Conservation (phyloP, 1,284 basidiomycete species). For the Inonotus hispidus region DNA sequence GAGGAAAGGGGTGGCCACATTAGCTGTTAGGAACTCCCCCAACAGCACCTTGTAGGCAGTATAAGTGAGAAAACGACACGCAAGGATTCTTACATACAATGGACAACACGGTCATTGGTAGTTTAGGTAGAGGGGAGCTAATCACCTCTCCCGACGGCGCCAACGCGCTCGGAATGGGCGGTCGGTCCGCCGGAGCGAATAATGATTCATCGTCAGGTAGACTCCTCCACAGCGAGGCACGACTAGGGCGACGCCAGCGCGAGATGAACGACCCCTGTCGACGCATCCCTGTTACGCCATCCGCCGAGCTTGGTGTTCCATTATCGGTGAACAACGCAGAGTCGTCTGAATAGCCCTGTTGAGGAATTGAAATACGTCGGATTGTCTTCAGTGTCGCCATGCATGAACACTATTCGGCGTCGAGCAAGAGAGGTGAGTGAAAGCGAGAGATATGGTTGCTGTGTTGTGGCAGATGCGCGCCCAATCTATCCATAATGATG, state of each 20-base stretch:
- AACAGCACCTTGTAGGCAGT: slow-evolving; percentile 69
- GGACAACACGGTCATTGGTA: slow-evolving; percentile 88
- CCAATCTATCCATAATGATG: background rate
- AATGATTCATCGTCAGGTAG: slow-evolving; percentile 23
- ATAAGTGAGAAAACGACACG: slow-evolving; percentile 10
- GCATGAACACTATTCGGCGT: background rate
- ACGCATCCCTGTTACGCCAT: slow-evolving; percentile 3
- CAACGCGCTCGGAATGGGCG: slow-evolving; percentile 72
- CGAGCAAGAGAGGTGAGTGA: background rate
- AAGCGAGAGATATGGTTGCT: background rate
- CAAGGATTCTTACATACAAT: slow-evolving; percentile 51
- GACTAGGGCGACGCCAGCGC: slow-evolving; percentile 6
- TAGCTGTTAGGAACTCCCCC: slow-evolving; percentile 88
- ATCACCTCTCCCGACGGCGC: slow-evolving; percentile 56
- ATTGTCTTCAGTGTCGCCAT: slow-evolving; percentile 13
- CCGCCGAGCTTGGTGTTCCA: background rate
- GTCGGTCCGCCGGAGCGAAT: slow-evolving; percentile 37
- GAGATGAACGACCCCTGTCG: slow-evolving; percentile 7
- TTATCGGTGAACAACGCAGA: slow-evolving; percentile 3
- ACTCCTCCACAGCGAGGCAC: slow-evolving; percentile 11
- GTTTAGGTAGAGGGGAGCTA: slow-evolving; percentile 75
- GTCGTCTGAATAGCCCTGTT: background rate
- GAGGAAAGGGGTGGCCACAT: slow-evolving; percentile 84
- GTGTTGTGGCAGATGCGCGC: background rate
- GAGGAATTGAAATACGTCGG: background rate